Conservation (phyloP, 352 stramenopile species). For the Pythium scleroteichum region DNA sequence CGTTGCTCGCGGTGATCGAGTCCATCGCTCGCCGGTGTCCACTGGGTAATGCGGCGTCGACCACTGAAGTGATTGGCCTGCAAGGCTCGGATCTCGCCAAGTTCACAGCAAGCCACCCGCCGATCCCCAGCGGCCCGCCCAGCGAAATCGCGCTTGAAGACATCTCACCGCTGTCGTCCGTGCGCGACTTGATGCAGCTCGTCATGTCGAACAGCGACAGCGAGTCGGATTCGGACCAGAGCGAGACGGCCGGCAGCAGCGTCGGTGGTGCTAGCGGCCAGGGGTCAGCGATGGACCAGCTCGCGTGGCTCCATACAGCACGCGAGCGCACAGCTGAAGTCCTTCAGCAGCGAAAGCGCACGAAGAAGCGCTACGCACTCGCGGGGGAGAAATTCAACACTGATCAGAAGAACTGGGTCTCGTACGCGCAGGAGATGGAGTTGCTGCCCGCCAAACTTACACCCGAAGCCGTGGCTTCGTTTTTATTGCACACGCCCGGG, state of each 20-base stretch:
- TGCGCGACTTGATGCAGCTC: constrained; percentile 82
- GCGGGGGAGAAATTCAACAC: constrained; percentile 95
- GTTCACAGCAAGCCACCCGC: constrained; percentile 37
- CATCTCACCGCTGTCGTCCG: constrained; percentile 82
- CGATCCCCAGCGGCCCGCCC: constrained; percentile 22
- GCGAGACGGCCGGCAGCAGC: constrained; percentile 34
- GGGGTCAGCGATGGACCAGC: constrained; percentile 40
- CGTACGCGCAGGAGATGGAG: constrained; percentile 86
- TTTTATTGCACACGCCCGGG: constrained; percentile 93
- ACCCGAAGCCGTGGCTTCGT: constrained; percentile 88
- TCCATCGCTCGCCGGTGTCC: constrained; percentile 88
- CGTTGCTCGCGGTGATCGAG: constrained; percentile 94
- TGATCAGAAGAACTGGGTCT: constrained; percentile 91
- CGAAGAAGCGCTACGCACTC: constrained; percentile 90
- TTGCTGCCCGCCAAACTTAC: constrained; percentile 83
- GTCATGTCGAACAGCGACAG: constrained; percentile 81
- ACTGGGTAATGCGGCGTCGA: constrained; percentile 34
- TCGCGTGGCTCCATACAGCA: constrained; percentile 82
- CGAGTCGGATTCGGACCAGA: constrained; percentile 69
- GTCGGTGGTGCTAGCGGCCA: neutral
- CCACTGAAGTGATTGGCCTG: constrained; percentile 28
- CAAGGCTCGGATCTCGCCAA: constrained; percentile 69
- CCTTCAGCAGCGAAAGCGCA: constrained; percentile 89
- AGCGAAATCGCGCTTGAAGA: constrained; percentile 70
- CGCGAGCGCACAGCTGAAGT: constrained; percentile 86